Percentiles rank a stretch among this genome's conserved stretches.
phyloP scores from a whole-genome alignment of 106 monocot genomes.

The Dioscorea zingiberensis region DNA sequence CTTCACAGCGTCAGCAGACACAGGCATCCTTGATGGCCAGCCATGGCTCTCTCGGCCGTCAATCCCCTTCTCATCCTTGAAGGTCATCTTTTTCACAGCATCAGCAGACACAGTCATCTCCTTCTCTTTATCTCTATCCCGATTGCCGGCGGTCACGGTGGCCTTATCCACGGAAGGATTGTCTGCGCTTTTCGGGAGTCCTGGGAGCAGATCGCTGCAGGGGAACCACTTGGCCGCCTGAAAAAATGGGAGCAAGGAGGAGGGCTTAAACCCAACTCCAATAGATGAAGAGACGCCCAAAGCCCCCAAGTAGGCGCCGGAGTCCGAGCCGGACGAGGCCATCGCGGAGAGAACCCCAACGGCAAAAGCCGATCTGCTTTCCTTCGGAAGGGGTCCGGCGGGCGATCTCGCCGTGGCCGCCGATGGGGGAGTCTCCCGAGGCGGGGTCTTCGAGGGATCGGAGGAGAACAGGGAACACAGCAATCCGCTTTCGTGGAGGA shows the following conservation, averaged over 20 bases:
- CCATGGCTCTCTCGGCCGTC: no score
- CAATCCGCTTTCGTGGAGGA: slow-evolving; percentile 26
- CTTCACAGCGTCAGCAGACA: not conserved
- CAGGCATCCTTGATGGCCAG: no score
- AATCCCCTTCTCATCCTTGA: no score
- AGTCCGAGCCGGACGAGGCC: slow-evolving; percentile 23
- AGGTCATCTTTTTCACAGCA: no score
- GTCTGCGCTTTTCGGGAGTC: slow-evolving; percentile 8
- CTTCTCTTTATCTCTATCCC: not conserved
- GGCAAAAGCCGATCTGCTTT: slow-evolving; percentile 14
- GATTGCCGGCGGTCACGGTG: not conserved
- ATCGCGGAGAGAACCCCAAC: slow-evolving; percentile 50
- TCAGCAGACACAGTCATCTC: no score
- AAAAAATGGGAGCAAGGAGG: slow-evolving; percentile 60
- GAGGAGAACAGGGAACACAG: slow-evolving; percentile 7
- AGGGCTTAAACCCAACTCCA: slow-evolving; percentile 44
- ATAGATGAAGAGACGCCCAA: slow-evolving; percentile 51
- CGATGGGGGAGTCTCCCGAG: not conserved
- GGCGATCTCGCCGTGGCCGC: not conserved
- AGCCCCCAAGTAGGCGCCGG: slow-evolving; percentile 11
- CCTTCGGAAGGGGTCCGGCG: not conserved
- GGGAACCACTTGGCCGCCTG: slow-evolving; percentile 75
- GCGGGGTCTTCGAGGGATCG: slow-evolving; percentile 7
- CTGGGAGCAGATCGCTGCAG: slow-evolving; percentile 67
- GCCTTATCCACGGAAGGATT: slow-evolving; percentile 18